These are phyloP conservation scores for Epichloe sylvatica DNA, from an alignment of 2,329 filamentous ascomycete species.

Conservation along the genomic window DNA sequence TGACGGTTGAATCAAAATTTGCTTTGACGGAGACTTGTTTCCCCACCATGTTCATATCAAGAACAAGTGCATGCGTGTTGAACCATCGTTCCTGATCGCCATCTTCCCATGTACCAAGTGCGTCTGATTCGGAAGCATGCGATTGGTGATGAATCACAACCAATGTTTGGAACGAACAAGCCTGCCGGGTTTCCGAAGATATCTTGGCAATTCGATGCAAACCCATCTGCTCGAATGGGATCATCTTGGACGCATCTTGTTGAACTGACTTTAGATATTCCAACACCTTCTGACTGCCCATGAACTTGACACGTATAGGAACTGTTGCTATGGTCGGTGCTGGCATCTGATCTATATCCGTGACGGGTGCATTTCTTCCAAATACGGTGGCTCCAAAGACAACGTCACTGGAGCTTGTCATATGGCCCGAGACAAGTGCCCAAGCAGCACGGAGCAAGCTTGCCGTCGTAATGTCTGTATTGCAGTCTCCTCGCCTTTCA, in stretches of 20 bases:
- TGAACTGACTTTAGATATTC: constrained; percentile 8
- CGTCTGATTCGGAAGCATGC: background rate
- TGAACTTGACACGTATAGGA: constrained; percentile 24
- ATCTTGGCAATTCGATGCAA: constrained; percentile 11
- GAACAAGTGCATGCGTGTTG: background rate
- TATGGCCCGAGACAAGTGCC: constrained; percentile 34
- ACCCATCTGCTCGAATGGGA: constrained; percentile 10
- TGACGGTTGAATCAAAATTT: background rate
- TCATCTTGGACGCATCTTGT: constrained; percentile 8
- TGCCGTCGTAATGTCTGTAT: constrained; percentile 14
- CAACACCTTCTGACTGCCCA: constrained; percentile 10
- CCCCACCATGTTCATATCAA: background rate
- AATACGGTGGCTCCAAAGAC: constrained; percentile 30
- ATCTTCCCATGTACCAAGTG: background rate
- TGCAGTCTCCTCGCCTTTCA: background rate
- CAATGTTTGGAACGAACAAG: constrained; percentile 16
- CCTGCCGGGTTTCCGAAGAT: constrained; percentile 6
- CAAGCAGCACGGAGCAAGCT: constrained; percentile 27
- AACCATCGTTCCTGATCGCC: background rate
- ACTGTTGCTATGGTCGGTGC: constrained; percentile 27
- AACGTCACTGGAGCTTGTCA: constrained; percentile 26
- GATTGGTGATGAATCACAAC: constrained; percentile 15
- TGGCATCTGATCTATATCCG: constrained; percentile 10
- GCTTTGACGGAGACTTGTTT: background rate
- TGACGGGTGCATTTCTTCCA: constrained; percentile 18